Base-by-base conservation (phyloP, 257 asterid genomes). In the Leonotis leonurus region DNA sequence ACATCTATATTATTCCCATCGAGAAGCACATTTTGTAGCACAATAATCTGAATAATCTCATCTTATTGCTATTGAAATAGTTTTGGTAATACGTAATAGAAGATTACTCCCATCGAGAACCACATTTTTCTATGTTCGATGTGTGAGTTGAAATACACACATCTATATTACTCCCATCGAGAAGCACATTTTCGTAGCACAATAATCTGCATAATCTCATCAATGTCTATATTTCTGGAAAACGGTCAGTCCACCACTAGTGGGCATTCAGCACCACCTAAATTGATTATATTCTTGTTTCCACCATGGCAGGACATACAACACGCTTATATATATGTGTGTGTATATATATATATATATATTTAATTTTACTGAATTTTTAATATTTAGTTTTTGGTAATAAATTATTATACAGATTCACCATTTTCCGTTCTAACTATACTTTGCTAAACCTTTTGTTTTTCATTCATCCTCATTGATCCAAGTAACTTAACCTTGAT, bases 401-500 rank as follows among this genome's bases (percentile, higher is more conserved):
- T 60, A 27, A 22, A 13, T 44, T 33, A 51, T 20, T 49, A 1
- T 25, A 46, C 8, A 13, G 9, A 7, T 37, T 58, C 37, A 32
- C 39, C 36, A 51, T 53, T 53, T 59, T 53, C 39, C 48, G 12
- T 33, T n/a, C n/a, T n/a, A n/a, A n/a, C n/a, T n/a, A n/a, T n/a
- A n/a, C n/a, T 43, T 48, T 68, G 61, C 41, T 65, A 22, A 49
- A 27, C 43, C 27, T 64, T 46, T 52, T 24, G 36, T 72, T 62
- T 72, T 43, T 43, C 1, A 30, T 20, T 51, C 35, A 24, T 58
- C 64, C 24, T 24, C 21, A n/a, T 63, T 55, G 39, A 57, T 62
- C 53, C 12, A 55, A 64, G n/a, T 71, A 43, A 52, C 67, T 56
- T 22, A 57, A 55, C 62, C 55, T 21, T 77, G 59, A 33, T 76